Conservation (phyloP, 768 basidiomycete genomes). For the Lactarius hatsudake region DNA sequence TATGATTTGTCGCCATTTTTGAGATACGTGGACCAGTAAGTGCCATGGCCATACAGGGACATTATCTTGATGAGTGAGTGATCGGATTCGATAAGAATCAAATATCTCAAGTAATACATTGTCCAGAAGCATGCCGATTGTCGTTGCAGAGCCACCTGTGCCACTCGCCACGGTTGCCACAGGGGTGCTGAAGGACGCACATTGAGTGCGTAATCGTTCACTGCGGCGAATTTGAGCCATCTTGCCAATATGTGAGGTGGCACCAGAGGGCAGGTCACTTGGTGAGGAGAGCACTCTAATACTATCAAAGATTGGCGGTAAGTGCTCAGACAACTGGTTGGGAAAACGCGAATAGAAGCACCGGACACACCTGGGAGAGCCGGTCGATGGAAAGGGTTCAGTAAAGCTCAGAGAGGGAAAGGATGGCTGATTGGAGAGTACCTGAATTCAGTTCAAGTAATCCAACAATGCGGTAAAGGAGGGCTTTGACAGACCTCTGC, state of each 20-base stretch:
- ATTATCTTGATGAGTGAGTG: too few species aligned
- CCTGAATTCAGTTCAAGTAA: too few species aligned
- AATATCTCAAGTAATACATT: background rate
- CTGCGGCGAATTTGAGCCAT: background rate
- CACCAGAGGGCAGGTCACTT: too few species aligned
- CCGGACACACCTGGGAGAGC: background rate
- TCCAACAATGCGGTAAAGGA: too few species aligned
- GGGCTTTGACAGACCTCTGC: too few species aligned
- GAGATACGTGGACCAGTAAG: background rate
- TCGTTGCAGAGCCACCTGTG: too few species aligned
- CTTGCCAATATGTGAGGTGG: background rate
- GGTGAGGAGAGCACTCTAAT: background rate
- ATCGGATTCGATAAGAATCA: background rate
- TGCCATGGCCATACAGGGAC: background rate
- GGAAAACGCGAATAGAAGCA: conserved; percentile 22
- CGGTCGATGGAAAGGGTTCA: background rate
- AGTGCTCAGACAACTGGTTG: conserved; percentile 46
- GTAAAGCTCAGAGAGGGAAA: conserved; percentile 47
- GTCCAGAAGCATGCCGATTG: background rate
- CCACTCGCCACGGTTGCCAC: too few species aligned
- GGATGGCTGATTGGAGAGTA: conserved; percentile 57
- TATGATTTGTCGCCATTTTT: background rate
- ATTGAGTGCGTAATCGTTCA: background rate
- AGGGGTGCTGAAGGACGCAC: too few species aligned
- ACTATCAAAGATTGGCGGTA: background rate